Base-by-base conservation (phyloP, 2,329 filamentous ascomycete genomes). In the Pyricularia pennisetigena region DNA sequence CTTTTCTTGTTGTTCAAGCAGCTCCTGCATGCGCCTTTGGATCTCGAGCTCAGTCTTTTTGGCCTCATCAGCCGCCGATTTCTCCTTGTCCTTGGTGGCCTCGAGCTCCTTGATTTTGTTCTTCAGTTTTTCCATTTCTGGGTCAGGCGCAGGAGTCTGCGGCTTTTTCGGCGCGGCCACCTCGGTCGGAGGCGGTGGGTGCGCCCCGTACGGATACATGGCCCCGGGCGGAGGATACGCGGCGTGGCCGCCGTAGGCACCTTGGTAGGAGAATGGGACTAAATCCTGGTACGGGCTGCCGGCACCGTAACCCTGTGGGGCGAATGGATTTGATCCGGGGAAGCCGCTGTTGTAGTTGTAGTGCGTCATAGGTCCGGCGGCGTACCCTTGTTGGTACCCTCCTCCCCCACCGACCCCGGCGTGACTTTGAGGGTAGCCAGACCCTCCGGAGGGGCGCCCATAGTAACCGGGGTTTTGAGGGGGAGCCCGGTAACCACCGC, bases 41-140 rank as follows among this genome's bases (percentile, higher is more conserved):
- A 72, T 65, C 2, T 71, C 70, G 12, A 72, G 67, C 65, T 74
- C 73, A 9, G 73, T 77, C 59, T 81, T 79, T 67, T 82, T 65
- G 24, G 63, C 63, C 26, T 65, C 41, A 20, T 49, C 29, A 5
- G 63, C 63, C 2, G 29, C 63, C 63, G 63, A 81, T 77, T 81
- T 78, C 71, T 77, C 78, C 68, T 74, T 71, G 68, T 81, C 78
- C 72, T 77, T 80, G 41, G 80, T 80, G 4, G 76, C 78, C 70
- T 85, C 81, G 62, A 85, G 79, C 10, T 78, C 77, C 14, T 82
- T 81, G 20, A 91, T 77, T 72, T 90, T 83, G 70, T 86, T 82
- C 70, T 89, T 83, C 68, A 89, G 82, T n/a, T 81, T 80, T 70
- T 89, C 80, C 72, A 87, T 87, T 68, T 90, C 85, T 1, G 84